These are phyloP conservation scores for Botryotinia convoluta DNA, from an alignment of 2,329 filamentous ascomycete genomes.

Conservation along the genomic window DNA sequence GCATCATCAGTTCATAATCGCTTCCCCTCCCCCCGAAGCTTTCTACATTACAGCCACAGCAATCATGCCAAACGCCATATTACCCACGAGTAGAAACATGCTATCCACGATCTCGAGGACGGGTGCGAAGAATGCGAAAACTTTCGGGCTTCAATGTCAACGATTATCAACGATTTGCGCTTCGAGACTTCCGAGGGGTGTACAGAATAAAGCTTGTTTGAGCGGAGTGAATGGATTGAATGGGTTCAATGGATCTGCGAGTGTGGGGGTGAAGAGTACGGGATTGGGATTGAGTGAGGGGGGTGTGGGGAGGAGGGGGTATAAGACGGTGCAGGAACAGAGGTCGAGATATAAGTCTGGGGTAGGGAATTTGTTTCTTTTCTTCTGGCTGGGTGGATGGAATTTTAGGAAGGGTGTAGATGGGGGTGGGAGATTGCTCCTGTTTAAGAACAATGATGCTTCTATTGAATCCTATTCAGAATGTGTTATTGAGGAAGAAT, in stretches of 20 bases:
- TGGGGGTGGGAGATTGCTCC: not conserved
- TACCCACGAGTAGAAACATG: not conserved
- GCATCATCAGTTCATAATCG: not conserved
- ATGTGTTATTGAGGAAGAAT: no score
- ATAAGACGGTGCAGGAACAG: constrained; percentile 39
- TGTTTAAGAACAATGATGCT: not conserved
- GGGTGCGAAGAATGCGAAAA: not conserved
- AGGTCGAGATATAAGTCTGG: constrained; percentile 35
- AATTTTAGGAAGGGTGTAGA: not conserved
- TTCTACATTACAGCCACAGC: not conserved
- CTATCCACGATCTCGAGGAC: not conserved
- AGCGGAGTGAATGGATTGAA: not conserved
- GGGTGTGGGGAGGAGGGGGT: constrained; percentile 2
- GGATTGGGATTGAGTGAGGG: not conserved
- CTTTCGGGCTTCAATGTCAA: constrained; percentile 22
- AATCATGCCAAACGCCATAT: constrained; percentile 5
- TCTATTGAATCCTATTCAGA: not conserved
- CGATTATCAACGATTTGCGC: constrained; percentile 20
- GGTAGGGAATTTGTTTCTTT: constrained; percentile 25
- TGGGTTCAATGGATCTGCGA: not conserved
- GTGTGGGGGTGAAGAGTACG: not conserved
- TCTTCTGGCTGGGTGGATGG: not conserved
- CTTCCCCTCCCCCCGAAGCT: not conserved
- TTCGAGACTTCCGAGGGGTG: not conserved
- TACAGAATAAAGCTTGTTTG: not conserved